phyloP scores from a whole-genome alignment of 768 basidiomycete species.

The Tubosaeta brunneosetosa region DNA sequence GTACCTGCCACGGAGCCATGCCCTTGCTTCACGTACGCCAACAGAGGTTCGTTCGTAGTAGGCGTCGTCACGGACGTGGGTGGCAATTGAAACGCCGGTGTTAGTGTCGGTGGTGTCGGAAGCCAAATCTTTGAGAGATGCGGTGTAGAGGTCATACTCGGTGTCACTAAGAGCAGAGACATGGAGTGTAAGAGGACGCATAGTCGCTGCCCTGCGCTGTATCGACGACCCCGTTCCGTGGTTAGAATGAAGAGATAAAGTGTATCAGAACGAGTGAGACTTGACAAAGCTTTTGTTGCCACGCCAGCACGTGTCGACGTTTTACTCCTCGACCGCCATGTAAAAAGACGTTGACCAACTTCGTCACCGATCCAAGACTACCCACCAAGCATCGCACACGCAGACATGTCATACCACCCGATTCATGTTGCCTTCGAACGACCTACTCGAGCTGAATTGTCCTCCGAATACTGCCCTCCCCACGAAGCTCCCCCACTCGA shows the following conservation, averaged over 20 bases:
- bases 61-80: constrained; percentile 35
- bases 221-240: constrained; percentile 1
- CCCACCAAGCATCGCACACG: neutral
- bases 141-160: constrained; percentile 66
- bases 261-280: neutral
- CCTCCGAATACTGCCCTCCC: neutral
- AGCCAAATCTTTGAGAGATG: constrained; percentile 51
- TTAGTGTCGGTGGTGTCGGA: constrained; percentile 30
- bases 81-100: neutral
- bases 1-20: constrained; percentile 73
- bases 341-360: neutral
- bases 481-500: neutral
- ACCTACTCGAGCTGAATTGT: neutral
- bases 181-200: constrained; percentile 66
- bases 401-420: constrained; percentile 5
- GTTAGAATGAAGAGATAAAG: neutral
- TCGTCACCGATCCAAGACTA: neutral
- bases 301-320: constrained; percentile 10
- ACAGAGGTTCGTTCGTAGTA: constrained; percentile 53
- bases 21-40: constrained; percentile 62
- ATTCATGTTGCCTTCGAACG: neutral
- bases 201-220: constrained; percentile 17
- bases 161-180: constrained; percentile 70
- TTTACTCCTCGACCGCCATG: constrained; percentile 2
- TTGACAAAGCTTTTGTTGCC: neutral